A percentile compares a stretch with the other conserved stretches of the same genome.
Evolutionary conservation across 2,329 filamentous ascomycete genomes (phyloP).

Genomic region (Phialemonium atrogriseum): DNA sequence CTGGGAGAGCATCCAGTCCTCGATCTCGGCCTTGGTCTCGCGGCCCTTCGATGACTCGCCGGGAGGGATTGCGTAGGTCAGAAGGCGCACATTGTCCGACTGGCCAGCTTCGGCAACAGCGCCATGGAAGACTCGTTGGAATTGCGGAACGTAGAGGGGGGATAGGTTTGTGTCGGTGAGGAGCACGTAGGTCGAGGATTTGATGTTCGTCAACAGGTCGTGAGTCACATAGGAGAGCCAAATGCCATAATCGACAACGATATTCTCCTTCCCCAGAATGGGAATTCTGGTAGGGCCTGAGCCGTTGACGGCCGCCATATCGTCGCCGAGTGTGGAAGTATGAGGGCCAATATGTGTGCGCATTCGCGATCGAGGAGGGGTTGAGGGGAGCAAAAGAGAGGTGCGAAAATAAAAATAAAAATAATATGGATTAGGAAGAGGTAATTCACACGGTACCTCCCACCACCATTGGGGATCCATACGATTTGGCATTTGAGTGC

Average conservation of each 20-base stretch:
- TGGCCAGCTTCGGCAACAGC: constrained; percentile 23
- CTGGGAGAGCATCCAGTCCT: constrained; percentile 92
- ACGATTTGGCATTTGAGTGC: too few species aligned
- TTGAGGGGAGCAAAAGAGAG: too few species aligned
- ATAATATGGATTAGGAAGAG: too few species aligned
- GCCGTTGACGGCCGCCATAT: constrained; percentile 13
- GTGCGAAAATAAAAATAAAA: too few species aligned
- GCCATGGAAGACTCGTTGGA: constrained; percentile 57
- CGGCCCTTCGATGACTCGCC: constrained; percentile 92
- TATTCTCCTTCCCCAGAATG: constrained; percentile 83
- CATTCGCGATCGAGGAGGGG: too few species aligned
- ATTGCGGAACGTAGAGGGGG: constrained; percentile 70
- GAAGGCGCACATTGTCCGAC: constrained; percentile 52
- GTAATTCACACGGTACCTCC: too few species aligned
- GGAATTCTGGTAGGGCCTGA: constrained; percentile 52
- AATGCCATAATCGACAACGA: constrained; percentile 84
- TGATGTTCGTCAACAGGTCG: constrained; percentile 69
- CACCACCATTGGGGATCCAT: too few species aligned
- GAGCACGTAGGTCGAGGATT: constrained; percentile 88
- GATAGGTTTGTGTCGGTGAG: constrained; percentile 93
- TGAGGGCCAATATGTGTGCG: too few species aligned
- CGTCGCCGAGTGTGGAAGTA: neutral
- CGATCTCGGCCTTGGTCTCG: constrained; percentile 88
- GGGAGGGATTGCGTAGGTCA: constrained; percentile 80
- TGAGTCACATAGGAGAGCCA: constrained; percentile 75